Base-by-base conservation (phyloP, 352 stramenopile genomes). In the Detonula confervacea region DNA sequence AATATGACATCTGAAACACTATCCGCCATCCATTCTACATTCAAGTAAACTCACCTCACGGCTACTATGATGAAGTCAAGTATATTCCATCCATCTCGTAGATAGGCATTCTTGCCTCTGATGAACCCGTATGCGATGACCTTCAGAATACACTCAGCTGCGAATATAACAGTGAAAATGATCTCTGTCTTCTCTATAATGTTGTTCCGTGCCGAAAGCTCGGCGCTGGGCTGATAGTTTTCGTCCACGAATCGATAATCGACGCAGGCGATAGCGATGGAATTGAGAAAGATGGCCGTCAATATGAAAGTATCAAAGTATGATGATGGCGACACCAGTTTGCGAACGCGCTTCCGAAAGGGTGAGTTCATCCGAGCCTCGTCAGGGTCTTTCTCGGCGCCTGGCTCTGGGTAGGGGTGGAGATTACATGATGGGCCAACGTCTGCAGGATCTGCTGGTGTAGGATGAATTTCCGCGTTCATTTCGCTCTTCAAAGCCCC, bases 281-380 rank as follows among this genome's bases (percentile, higher is more conserved):
- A 67, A 42, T 84, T 84, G 7, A 88, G 59, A 54, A 80, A 42
- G 22, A 88, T 87, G 29, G 71, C 77, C 14, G 67, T 22, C 12
- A 90, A 46, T 14, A 86, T 86, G 39, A 87, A 84, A 12, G 57
- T 75, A 29, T 90, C 72, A 59, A 90, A 84, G 42, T 65, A 81
- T 5, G 70, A 77, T 12, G 69, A 66, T 30, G 47, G 64, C 12
- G 67, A 83, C 8, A 83, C 66, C 39, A 83, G 33, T 9, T 65
- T 59, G 18, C 57, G 64, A 4, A 77, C 27, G 9, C 20, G 22
- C 35, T 80, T 49, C 42, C 69, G 37, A 22, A 65, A 47, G 8
- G 67, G 37, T 16, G 66, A 78, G 22, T 44, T 51, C 24, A 54
- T 66, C 1, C 12, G 24, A 24, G 60, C 29, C 2, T 35, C 35